Evolutionary conservation across 345 rosid species (phyloP).

Genomic region (Eucalyptus cladocalyx): DNA sequence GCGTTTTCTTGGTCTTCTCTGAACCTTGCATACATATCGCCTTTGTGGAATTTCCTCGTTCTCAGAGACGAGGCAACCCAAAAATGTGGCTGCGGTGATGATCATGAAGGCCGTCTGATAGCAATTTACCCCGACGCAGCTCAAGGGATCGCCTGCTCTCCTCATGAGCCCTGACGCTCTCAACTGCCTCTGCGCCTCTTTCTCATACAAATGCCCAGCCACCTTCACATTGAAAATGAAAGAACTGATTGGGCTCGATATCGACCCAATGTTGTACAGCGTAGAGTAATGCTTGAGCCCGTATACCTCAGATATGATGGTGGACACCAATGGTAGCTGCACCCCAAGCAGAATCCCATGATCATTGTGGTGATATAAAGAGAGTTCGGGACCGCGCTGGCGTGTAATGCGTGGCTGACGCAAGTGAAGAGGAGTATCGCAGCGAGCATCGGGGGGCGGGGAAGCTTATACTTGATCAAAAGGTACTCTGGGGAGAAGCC

Average conservation of each 20-base stretch:
- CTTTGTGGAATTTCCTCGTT: not conserved
- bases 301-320: not conserved
- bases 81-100: not conserved
- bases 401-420: not conserved
- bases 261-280: not conserved
- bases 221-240: not conserved
- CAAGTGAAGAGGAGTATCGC: not conserved
- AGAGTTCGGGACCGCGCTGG: not conserved
- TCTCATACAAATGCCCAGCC: not conserved
- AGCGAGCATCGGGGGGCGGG: not conserved
- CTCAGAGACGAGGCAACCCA: not conserved
- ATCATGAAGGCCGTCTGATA: not conserved
- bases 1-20: not conserved
- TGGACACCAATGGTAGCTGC: not conserved
- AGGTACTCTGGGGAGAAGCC: not conserved
- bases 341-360: conserved; percentile 3
- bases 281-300: not conserved
- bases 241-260: not conserved
- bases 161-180: not conserved
- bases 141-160: not conserved
- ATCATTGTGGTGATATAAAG: not conserved
- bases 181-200: not conserved
- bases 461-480: not conserved
- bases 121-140: not conserved
- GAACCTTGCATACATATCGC: not conserved